phyloP scores from a whole-genome alignment of 805 yeast species.

The Phaffomyces thermotolerans region DNA sequence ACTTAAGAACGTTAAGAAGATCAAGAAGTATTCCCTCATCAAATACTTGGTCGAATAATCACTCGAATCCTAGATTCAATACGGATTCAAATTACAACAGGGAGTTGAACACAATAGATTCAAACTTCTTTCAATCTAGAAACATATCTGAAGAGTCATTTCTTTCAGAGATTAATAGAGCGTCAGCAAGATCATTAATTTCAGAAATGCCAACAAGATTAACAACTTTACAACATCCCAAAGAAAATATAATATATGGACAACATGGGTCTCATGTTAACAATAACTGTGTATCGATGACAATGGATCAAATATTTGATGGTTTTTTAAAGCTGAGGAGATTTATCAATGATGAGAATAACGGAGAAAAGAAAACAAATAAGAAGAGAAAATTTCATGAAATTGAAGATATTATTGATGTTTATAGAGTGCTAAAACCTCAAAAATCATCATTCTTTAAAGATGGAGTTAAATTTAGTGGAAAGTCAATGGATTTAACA shows the following conservation, averaged over 20 bases:
- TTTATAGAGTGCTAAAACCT: constrained; percentile 11
- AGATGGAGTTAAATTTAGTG: constrained; percentile 11
- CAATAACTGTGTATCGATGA: no score
- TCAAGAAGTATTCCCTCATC: background rate
- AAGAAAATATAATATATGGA: background rate
- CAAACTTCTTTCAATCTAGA: background rate
- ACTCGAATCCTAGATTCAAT: background rate
- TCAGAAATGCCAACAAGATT: background rate
- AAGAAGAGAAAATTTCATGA: constrained; percentile 15
- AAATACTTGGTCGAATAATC: background rate
- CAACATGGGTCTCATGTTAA: background rate
- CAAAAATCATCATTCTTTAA: constrained; percentile 11
- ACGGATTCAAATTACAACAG: no score
- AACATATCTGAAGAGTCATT: background rate
- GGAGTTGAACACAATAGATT: no score
- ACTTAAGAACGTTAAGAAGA: no score
- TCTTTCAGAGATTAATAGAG: constrained; percentile 2
- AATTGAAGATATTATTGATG: background rate
- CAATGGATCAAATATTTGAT: background rate
- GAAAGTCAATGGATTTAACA: background rate
- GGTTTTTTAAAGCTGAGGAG: constrained; percentile 1
- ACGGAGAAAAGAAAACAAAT: background rate
- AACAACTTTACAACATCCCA: background rate
- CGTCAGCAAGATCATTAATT: constrained; percentile 3
- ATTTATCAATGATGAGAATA: background rate